phyloP scores from a whole-genome alignment of 2,329 filamentous ascomycete species.

The Colletotrichum sp. region DNA sequence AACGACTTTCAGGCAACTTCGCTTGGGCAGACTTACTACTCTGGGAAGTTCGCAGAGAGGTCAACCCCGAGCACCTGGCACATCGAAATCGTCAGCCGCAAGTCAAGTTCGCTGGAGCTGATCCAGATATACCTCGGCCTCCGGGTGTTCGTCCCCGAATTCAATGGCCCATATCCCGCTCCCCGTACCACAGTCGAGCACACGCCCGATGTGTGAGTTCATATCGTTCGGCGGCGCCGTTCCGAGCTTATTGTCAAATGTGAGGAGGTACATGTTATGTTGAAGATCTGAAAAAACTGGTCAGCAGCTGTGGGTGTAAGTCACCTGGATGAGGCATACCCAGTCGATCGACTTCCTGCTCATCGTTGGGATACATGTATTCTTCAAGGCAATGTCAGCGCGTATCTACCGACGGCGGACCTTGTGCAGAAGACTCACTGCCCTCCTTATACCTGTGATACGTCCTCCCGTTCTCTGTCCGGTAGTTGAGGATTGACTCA shows the following conservation, averaged over 20 bases:
- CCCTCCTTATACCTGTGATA: slow-evolving; percentile 24
- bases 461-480: slow-evolving; percentile 1
- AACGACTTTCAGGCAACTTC: neutral
- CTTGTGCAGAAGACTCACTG: neutral
- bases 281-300: slow-evolving; percentile 33
- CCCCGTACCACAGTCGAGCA: slow-evolving; percentile 53
- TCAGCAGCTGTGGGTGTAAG: neutral
- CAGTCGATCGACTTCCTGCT: neutral
- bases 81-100: neutral
- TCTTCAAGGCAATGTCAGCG: neutral
- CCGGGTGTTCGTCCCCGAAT: slow-evolving; percentile 39
- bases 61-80: slow-evolving; percentile 40
- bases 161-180: slow-evolving; percentile 52
- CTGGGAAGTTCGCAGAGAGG: slow-evolving; percentile 44
- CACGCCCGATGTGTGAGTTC: slow-evolving; percentile 35
- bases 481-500: slow-evolving; percentile 30
- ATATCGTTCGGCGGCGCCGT: slow-evolving; percentile 25
- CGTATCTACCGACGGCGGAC: neutral
- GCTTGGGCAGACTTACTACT: slow-evolving; percentile 25
- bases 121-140: slow-evolving; percentile 21
- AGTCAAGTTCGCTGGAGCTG: neutral
- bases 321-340: neutral
- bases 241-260: slow-evolving; percentile 33
- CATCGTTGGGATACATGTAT: neutral
- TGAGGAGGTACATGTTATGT: slow-evolving; percentile 37